Evolutionary conservation across 352 stramenopile genomes (phyloP).

Genomic region (Pythium folliculosum): DNA sequence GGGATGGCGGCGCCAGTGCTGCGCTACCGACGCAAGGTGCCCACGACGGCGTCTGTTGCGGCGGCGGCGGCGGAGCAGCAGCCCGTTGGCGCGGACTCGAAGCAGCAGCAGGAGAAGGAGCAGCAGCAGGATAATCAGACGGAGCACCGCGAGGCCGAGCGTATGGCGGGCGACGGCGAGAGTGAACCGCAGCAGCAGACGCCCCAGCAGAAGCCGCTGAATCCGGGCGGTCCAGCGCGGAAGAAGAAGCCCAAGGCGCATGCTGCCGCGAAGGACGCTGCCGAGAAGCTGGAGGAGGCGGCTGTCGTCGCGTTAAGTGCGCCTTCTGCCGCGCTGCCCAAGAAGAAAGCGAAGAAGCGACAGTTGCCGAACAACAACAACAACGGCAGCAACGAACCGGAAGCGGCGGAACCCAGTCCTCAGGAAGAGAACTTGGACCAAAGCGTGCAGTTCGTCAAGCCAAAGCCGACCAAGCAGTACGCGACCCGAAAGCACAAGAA

Average conservation of each 20-base stretch:
- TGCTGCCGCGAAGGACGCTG: background rate
- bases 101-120: background rate
- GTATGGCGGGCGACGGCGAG: background rate
- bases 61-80: background rate
- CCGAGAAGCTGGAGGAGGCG: background rate
- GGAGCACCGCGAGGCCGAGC: constrained; percentile 22
- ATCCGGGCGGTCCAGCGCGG: background rate
- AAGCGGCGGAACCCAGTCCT: background rate
- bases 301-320: background rate
- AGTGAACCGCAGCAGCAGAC: background rate
- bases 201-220: constrained; percentile 10
- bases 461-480: constrained; percentile 9
- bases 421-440: background rate
- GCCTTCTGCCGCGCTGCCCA: background rate
- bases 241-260: constrained; percentile 14
- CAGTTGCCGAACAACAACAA: constrained; percentile 8
- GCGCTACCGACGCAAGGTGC: constrained; percentile 60
- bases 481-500: constrained; percentile 21
- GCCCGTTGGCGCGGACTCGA: background rate
- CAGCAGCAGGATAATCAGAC: constrained; percentile 34
- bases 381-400: background rate
- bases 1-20: constrained; percentile 20
- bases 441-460: background rate
- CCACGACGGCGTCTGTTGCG: background rate
- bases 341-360: constrained; percentile 27